These are phyloP conservation scores for Populus hybrid DNA, from an alignment of 441 rosid genomes.

Conservation along the genomic window DNA sequence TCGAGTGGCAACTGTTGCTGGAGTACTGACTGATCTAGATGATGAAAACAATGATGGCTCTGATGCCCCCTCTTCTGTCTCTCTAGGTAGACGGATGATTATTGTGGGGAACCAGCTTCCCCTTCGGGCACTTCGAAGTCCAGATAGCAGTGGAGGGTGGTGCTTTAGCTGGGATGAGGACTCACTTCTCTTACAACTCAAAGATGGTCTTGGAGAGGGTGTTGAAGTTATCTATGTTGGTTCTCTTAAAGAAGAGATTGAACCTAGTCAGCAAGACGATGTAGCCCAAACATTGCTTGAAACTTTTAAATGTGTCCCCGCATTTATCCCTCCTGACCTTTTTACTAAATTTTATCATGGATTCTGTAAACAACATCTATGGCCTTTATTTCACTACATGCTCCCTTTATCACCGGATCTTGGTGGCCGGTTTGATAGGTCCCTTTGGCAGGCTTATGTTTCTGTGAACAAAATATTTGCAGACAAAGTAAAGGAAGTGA, in stretches of 20 bases:
- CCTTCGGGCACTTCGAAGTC: slow-evolving; percentile 48
- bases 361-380: slow-evolving; percentile 79
- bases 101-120: slow-evolving; percentile 91
- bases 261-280: slow-evolving; percentile 62
- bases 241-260: slow-evolving; percentile 64
- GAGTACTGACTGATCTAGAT: slow-evolving; percentile 68
- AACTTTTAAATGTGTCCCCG: slow-evolving; percentile 85
- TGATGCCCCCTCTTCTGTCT: slow-evolving; percentile 69
- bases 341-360: slow-evolving; percentile 81
- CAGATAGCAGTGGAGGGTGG: slow-evolving; percentile 43
- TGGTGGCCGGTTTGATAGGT: slow-evolving; percentile 80
- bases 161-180: slow-evolving; percentile 82
- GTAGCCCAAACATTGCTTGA: slow-evolving; percentile 76
- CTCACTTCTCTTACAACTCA: slow-evolving; percentile 80
- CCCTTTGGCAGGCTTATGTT: slow-evolving; percentile 84
- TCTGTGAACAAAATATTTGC: slow-evolving; percentile 91
- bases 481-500: slow-evolving; percentile 87
- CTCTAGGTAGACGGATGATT: slow-evolving; percentile 64
- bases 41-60: slow-evolving; percentile 76
- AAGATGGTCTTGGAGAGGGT: slow-evolving; percentile 86
- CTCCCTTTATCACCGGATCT: slow-evolving; percentile 84
- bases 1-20: slow-evolving; percentile 73
- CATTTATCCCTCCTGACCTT: slow-evolving; percentile 67
- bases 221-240: slow-evolving; percentile 82
- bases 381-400: slow-evolving; percentile 95